Evolutionary conservation across 2,329 filamentous ascomycete species (phyloP).

Genomic region (Onygenales sp.): DNA sequence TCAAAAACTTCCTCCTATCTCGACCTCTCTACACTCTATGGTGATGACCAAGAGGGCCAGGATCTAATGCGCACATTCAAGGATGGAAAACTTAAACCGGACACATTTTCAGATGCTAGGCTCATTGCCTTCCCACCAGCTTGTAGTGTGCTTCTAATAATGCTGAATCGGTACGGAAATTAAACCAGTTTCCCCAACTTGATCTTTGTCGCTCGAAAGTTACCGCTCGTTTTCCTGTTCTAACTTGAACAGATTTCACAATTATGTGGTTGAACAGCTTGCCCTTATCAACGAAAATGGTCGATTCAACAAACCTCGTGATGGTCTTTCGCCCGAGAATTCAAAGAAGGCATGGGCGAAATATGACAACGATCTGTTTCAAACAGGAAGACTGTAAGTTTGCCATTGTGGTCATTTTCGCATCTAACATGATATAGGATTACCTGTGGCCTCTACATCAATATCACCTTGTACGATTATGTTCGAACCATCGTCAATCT

Average conservation of each 20-base stretch:
- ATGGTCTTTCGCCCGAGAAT: conserved; percentile 11
- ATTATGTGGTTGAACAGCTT: conserved; percentile 29
- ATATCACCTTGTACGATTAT: conserved; percentile 27
- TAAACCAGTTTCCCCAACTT: conserved; percentile 20
- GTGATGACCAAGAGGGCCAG: conserved; percentile 26
- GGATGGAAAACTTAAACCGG: conserved; percentile 30
- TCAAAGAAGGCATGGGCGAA: conserved; percentile 27
- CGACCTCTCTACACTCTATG: conserved; percentile 39
- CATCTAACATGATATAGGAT: conserved; percentile 13
- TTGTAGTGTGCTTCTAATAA: conserved; percentile 25
- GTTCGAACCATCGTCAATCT: conserved; percentile 23
- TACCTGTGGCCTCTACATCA: conserved; percentile 23
- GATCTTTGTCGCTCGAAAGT: neutral
- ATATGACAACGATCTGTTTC: conserved; percentile 26
- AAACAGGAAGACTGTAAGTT: conserved; percentile 23
- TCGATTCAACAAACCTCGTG: conserved; percentile 20
- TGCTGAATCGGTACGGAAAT: conserved; percentile 41
- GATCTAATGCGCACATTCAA: conserved; percentile 25
- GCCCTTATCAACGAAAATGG: conserved; percentile 35
- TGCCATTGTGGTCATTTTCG: neutral
- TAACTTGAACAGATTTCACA: conserved; percentile 21
- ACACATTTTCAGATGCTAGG: conserved; percentile 26
- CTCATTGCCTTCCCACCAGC: conserved; percentile 26
- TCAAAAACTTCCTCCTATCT: conserved; percentile 38
- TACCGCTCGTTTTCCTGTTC: conserved; percentile 14